Conservation (phyloP, 1,139 yeast species). For the Hanseniaspora sp. region DNA sequence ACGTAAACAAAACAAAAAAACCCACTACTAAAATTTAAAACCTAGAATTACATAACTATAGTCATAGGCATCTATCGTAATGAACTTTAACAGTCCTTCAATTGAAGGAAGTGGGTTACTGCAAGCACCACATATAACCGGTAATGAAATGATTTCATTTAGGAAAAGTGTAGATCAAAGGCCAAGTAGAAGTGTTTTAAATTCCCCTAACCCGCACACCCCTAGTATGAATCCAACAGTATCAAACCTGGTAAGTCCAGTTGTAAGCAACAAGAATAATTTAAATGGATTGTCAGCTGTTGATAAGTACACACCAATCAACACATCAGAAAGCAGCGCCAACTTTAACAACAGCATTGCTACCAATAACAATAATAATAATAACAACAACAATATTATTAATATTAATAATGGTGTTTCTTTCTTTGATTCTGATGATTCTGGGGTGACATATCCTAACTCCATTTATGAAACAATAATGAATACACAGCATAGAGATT, state of each 20-base stretch:
- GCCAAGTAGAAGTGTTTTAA: constrained; percentile 31
- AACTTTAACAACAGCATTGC: constrained; percentile 1
- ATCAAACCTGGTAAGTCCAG: neutral
- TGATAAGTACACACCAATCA: constrained; percentile 16
- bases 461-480: constrained; percentile 61
- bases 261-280: neutral
- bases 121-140: neutral
- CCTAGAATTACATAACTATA: too few species aligned
- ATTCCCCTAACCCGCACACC: constrained; percentile 21
- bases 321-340: neutral
- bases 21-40: too few species aligned
- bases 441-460: constrained; percentile 36
- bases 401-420: constrained; percentile 8
- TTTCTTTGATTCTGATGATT: constrained; percentile 26
- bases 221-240: neutral
- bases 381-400: too few species aligned
- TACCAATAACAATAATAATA: too few species aligned
- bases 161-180: constrained; percentile 22
- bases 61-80: constrained; percentile 12
- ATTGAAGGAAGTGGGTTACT: neutral
- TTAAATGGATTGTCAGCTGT: constrained; percentile 22
- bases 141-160: constrained; percentile 12
- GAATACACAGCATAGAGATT: constrained; percentile 30
- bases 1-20: too few species aligned
- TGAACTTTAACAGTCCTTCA: constrained; percentile 23